Conservation (phyloP, 768 basidiomycete species). For the Mycena epipterygia region DNA sequence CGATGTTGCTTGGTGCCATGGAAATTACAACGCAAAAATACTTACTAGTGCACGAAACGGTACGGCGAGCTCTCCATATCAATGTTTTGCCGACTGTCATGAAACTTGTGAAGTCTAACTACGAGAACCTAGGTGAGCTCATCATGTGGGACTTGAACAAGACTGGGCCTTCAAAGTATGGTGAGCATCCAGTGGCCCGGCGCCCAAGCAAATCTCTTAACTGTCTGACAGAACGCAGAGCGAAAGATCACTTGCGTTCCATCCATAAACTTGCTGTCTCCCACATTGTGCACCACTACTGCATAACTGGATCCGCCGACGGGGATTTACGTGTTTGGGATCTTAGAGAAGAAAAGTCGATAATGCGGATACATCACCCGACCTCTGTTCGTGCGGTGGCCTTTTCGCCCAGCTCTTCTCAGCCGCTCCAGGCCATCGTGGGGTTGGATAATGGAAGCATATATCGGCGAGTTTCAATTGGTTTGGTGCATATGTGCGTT, state of each 20-base stretch:
- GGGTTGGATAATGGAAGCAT: conserved; percentile 81
- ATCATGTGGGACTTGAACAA: conserved; percentile 88
- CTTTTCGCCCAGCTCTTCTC: conserved; percentile 75
- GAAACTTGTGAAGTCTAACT: too few relatives aligned
- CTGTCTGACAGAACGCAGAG: conserved; percentile 64
- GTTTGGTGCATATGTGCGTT: not conserved
- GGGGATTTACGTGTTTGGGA: conserved; percentile 89
- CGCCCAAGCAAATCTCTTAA: not conserved
- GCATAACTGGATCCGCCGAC: conserved; percentile 85
- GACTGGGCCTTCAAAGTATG: conserved; percentile 75
- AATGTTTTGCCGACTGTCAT: too few relatives aligned
- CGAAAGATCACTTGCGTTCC: conserved; percentile 79
- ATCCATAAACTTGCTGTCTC: conserved; percentile 81
- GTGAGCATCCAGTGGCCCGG: conserved; percentile 52
- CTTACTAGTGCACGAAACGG: conserved; percentile 85
- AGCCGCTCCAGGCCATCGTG: conserved; percentile 77
- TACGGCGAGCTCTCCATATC: too few relatives aligned
- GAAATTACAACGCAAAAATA: conserved; percentile 62
- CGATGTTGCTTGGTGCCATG: conserved; percentile 85
- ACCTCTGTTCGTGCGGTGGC: conserved; percentile 76
- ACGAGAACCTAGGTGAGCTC: too few relatives aligned
- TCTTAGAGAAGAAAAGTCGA: conserved; percentile 76
- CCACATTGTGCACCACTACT: conserved; percentile 75
- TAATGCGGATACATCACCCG: conserved; percentile 80
- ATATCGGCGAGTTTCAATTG: conserved; percentile 61